Evolutionary conservation across 805 yeast species (phyloP), one percentile per base, ranked within the genome.

Genomic region (Metschnikowia sp.): DNA sequence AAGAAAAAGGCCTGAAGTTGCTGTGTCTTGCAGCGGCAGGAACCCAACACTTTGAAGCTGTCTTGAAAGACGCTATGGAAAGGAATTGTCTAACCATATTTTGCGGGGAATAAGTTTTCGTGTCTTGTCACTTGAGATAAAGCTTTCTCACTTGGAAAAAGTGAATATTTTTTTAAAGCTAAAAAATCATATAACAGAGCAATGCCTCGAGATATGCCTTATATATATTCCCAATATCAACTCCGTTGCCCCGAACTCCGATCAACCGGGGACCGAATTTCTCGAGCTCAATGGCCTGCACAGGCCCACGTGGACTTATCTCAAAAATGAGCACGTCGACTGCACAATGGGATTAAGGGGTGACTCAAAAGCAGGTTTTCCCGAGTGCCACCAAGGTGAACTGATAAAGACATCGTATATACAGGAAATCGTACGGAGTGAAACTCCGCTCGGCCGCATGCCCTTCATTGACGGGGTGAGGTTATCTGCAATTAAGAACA

Each of bases 31-130:
- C 35, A 11, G 51, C 32, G 28, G 37, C 44, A 41, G 61, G 64
- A 26, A 72, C 55, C 76, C 76, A 72, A 57, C 75, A 70, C 50
- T 74, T 67, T 40, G 74, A 59, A 44, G 76, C 73, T 40, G 77
- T 72, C 55, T 66, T 70, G 59, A 61, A 64, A 15, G 70, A 55
- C 32, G 72, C 57, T 36, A 72, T 62, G 42, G 63, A 62, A 40
- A 69, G 57, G 36, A 69, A 59, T 52, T 64, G 64, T 53, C 58
- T 61, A 31, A 60, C 57, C 68, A 64, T 62, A 12, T 30, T 43
- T 40, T 36, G 11, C 18, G n/a, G 15, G 3, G 8, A 10, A 10
- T 37, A 32, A 13, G 26, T 26, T 28, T 28, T 10, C 9, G 12
- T 22, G 40, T 12, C 26, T 12, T 22, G 26, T 22, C 26, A 22